These are phyloP conservation scores for Ascobolus immersus DNA, from an alignment of 495 filamentous ascomycete genomes.

Conservation along the genomic window DNA sequence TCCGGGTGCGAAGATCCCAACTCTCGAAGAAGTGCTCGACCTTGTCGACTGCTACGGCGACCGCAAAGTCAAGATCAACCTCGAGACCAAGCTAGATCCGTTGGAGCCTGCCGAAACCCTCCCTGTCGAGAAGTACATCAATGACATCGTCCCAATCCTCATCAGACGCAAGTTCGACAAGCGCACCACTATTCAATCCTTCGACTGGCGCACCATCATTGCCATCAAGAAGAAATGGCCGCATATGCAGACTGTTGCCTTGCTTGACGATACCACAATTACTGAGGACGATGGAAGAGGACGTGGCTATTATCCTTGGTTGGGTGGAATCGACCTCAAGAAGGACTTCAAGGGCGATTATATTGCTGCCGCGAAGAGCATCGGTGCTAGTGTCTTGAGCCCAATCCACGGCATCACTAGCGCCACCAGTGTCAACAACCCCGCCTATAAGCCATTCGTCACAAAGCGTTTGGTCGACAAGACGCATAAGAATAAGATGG, in stretches of 20 bases:
- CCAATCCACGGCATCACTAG: conserved; percentile 11
- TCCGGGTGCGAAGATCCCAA: conserved; percentile 15
- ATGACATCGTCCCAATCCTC: conserved; percentile 14
- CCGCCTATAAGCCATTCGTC: conserved; percentile 11
- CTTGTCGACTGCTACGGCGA: conserved; percentile 16
- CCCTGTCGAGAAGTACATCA: conserved; percentile 11
- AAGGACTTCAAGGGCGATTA: conserved; percentile 13
- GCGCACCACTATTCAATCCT: conserved; percentile 16
- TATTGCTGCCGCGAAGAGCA: conserved; percentile 15
- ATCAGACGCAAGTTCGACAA: conserved; percentile 9
- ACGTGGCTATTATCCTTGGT: conserved; percentile 12
- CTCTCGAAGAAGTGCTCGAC: conserved; percentile 16
- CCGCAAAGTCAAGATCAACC: conserved; percentile 12
- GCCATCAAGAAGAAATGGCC: conserved; percentile 16
- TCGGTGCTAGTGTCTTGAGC: conserved; percentile 7
- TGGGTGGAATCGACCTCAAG: conserved; percentile 13
- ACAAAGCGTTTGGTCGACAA: conserved; percentile 12
- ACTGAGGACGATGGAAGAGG: conserved; percentile 7
- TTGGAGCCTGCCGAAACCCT: conserved; percentile 13
- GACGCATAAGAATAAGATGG: conserved; percentile 15
- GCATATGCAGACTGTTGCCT: conserved; percentile 13
- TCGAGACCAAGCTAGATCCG: conserved; percentile 17
- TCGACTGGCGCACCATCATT: conserved; percentile 16
- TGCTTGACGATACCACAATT: conserved; percentile 12
- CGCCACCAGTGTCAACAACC: conserved; percentile 9